Evolutionary conservation across 192 early-diverging fungal genomes (phyloP), one percentile per base, ranked within the genome.

Genomic region (Borealophlyctis nickersoniae): DNA sequence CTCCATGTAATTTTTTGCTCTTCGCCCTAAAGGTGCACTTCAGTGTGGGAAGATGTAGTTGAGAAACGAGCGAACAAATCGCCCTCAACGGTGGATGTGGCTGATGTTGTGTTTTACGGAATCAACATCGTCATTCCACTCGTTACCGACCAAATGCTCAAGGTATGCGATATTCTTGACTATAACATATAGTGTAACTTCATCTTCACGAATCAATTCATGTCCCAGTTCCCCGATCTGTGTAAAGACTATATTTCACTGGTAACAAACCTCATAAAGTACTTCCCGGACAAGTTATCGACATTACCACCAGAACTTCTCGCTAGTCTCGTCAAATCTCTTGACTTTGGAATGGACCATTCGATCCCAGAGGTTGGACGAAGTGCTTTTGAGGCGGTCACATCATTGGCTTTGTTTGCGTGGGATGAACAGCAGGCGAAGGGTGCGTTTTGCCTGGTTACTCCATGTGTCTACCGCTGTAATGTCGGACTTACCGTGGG

Each of bases 71-170:
- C 29, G 7, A 54, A 48, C 34, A 22, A 69, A 65, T 59, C 65
- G 60, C 19, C 39, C 19, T 7, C 9, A 19, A 24, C 59, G 57
- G 36, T 60, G 30, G 65, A 82, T 70, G 69, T 88, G 50, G 69
- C 83, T n/a, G 78, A 83, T 23, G 86, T 92, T 3, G 83, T 90
- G 28, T 85, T 88, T 49, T 85, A 77, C 70, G 90, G 87, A 30
- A 71, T 90, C 39, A 82, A 88, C 72, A 76, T 81, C 26, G 62
- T 90, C 1, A 76, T 89, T 27, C 88, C 88, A 3, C 78, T 90
- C 62, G 86, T 92, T 58, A 85, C 86, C 50, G 62, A 81, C 29
- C 73, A 87, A 26, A 88, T 92, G 83, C 70, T 92, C 0, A 74
- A 87, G 77, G 86, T 86, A 62, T 11, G 31, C 31, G 13, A 13